These are phyloP conservation scores for Oryza coarctata DNA, from an alignment of 176 grass and related monocot species.

Conservation along the genomic window DNA sequence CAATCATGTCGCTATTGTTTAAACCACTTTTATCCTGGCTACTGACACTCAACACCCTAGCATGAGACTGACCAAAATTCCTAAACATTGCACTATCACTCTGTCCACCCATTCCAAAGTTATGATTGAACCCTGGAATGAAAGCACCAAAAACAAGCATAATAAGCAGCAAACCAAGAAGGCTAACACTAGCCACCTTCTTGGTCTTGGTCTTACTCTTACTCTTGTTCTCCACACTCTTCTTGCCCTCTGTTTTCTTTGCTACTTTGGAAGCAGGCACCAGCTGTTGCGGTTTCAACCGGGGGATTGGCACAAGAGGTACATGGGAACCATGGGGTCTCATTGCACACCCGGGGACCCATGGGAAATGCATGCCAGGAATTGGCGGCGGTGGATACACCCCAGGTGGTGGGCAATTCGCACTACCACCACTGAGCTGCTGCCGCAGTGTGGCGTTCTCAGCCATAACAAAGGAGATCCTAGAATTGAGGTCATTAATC, in stretches of 20 bases:
- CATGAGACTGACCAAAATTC: conserved; percentile 49
- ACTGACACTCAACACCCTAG: conserved; percentile 56
- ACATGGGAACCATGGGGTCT: conserved; percentile 67
- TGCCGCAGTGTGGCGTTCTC: conserved; percentile 79
- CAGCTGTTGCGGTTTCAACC: conserved; percentile 67
- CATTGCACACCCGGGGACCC: conserved; percentile 82
- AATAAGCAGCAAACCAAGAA: conserved; percentile 73
- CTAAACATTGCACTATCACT: conserved; percentile 24
- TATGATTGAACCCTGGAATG: conserved; percentile 55
- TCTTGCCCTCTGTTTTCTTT: conserved; percentile 71
- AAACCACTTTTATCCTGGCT: conserved; percentile 42
- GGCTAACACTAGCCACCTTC: conserved; percentile 86
- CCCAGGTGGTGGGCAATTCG: conserved; percentile 39
- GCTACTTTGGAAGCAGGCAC: conserved; percentile 40
- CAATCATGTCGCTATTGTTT: conserved; percentile 41
- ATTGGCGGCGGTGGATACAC: conserved; percentile 50
- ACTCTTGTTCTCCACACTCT: conserved; percentile 42
- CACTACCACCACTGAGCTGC: conserved; percentile 47
- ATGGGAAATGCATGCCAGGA: conserved; percentile 76
- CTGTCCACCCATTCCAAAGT: conserved; percentile 41
- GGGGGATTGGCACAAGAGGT: conserved; percentile 86
- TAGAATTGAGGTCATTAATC: conserved; percentile 83
- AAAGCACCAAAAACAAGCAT: conserved; percentile 58
- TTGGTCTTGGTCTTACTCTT: conserved; percentile 64
- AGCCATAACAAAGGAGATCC: conserved; percentile 73